Evolutionary conservation across 2,329 filamentous ascomycete species (phyloP).

Genomic region (Penicillium sp.): DNA sequence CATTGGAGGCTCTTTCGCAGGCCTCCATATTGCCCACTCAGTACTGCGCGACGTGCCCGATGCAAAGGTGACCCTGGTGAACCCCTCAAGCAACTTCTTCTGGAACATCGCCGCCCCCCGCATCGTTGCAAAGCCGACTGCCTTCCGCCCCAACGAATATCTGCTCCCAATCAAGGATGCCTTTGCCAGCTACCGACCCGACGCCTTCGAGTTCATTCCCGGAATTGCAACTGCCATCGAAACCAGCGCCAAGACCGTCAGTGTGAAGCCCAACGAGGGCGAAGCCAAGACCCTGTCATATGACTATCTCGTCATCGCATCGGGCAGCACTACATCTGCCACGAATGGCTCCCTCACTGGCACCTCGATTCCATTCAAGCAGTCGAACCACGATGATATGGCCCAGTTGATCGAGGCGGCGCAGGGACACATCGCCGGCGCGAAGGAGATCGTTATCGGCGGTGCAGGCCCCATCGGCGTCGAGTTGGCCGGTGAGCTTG

Average conservation of each 20-base stretch:
- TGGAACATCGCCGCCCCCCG: constrained; percentile 57
- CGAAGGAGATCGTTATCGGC: constrained; percentile 49
- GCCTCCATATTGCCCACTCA: constrained; percentile 37
- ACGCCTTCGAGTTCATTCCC: constrained; percentile 54
- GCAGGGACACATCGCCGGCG: constrained; percentile 37
- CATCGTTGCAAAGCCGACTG: constrained; percentile 50
- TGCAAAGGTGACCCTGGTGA: constrained; percentile 55
- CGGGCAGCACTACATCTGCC: constrained; percentile 52
- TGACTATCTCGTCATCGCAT: constrained; percentile 59
- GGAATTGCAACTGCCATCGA: constrained; percentile 53
- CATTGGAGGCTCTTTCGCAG: constrained; percentile 42
- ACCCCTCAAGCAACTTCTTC: constrained; percentile 56
- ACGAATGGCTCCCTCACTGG: constrained; percentile 36
- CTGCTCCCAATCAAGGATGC: constrained; percentile 52
- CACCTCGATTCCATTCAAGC: constrained; percentile 42
- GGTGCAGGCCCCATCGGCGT: constrained; percentile 53
- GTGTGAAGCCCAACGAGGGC: constrained; percentile 40
- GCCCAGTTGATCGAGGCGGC: constrained; percentile 34
- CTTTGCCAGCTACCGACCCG: constrained; percentile 53
- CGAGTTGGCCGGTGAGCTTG: constrained; percentile 53
- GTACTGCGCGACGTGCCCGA: constrained; percentile 37
- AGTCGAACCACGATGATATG: constrained; percentile 43
- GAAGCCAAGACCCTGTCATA: constrained; percentile 42
- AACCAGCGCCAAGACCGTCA: constrained; percentile 44
- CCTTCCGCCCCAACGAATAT: constrained; percentile 50